phyloP scores from a whole-genome alignment of 169 alveolate genomes.

The Plasmodium relictum region DNA sequence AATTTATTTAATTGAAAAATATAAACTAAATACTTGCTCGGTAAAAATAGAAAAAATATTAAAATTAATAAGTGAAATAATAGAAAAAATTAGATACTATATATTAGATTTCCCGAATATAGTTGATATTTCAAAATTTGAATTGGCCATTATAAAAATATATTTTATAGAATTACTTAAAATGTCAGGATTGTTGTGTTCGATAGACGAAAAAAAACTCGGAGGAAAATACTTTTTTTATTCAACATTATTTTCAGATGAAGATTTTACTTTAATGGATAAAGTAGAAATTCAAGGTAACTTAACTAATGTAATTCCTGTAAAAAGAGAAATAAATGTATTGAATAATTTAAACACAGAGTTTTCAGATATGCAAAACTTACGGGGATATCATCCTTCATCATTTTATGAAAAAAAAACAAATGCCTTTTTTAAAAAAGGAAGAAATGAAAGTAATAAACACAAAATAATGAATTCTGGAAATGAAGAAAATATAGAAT shows the following conservation, averaged over 20 bases:
- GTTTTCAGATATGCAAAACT: not conserved
- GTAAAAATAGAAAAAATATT: conserved; percentile 1
- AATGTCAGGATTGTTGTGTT: conserved; percentile 14
- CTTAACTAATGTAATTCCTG: not conserved
- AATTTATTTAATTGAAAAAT: conserved; percentile 32
- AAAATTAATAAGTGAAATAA: conserved; percentile 20
- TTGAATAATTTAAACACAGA: not conserved
- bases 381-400: not conserved
- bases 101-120: conserved; percentile 24
- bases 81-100: conserved; percentile 3
- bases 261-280: not conserved
- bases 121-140: conserved; percentile 29
- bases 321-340: not conserved
- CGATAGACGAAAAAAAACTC: not conserved
- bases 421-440: not conserved
- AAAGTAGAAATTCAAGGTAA: not conserved
- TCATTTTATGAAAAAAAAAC: not conserved
- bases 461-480: not conserved
- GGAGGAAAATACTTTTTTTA: too few species aligned
- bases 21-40: not conserved
- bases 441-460: not conserved
- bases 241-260: not conserved
- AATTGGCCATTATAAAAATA: conserved; percentile 39
- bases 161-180: conserved; percentile 38
- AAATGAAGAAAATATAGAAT: not conserved